Percentiles rank a stretch among this genome's conserved stretches.
These are phyloP conservation scores for Leccinum cinnamomeum DNA, from an alignment of 1,284 basidiomycete species.

Conservation along the genomic window DNA sequence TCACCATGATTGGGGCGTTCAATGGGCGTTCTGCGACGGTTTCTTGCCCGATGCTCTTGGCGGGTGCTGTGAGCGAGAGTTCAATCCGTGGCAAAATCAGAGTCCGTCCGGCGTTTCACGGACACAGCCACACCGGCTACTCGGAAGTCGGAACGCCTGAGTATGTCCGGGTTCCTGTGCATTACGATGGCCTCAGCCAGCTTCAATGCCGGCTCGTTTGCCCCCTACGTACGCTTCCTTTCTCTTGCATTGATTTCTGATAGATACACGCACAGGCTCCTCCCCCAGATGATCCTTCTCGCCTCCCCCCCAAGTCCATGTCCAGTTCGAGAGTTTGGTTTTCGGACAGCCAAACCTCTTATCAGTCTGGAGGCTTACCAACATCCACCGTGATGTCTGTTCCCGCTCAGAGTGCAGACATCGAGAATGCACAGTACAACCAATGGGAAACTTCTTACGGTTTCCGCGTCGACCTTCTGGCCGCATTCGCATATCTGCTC, in stretches of 20 bases:
- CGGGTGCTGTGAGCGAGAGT: constrained; percentile 11
- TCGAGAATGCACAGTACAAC: constrained; percentile 49
- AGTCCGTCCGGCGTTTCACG: too few species aligned
- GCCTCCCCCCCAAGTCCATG: background rate
- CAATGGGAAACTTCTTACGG: constrained; percentile 72
- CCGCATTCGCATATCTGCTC: constrained; percentile 66
- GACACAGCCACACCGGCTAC: too few species aligned
- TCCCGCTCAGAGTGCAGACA: constrained; percentile 39
- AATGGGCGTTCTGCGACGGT: constrained; percentile 19
- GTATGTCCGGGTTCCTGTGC: background rate
- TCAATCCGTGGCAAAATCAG: background rate
- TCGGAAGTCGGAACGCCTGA: too few species aligned
- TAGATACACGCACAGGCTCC: constrained; percentile 44
- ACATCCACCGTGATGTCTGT: constrained; percentile 50
- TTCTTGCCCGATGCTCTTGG: constrained; percentile 29
- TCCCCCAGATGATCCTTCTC: constrained; percentile 52
- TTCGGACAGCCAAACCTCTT: constrained; percentile 49
- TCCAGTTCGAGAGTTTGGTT: constrained; percentile 56
- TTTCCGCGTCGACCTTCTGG: constrained; percentile 68
- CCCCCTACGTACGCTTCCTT: constrained; percentile 32
- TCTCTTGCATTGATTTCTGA: constrained; percentile 29
- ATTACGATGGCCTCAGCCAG: constrained; percentile 2
- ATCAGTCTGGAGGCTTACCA: constrained; percentile 70
- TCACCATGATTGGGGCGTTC: constrained; percentile 31
- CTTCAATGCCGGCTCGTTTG: constrained; percentile 14